These are phyloP conservation scores for Globisporangium cederbergense DNA, from an alignment of 352 stramenopile genomes.

Conservation along the genomic window DNA sequence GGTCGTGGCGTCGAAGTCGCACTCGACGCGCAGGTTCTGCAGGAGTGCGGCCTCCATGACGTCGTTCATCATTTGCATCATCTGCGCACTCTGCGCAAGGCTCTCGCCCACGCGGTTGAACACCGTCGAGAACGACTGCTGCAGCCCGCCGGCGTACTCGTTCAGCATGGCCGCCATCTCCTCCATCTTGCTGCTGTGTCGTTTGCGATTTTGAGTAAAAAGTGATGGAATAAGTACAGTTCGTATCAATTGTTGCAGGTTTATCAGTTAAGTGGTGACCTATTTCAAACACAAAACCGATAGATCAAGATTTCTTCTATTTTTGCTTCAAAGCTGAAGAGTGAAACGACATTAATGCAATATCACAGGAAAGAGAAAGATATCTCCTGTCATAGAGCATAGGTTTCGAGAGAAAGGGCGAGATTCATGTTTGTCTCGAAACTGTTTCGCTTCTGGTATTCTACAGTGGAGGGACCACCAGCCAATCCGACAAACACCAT, in stretches of 20 bases:
- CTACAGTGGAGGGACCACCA: not conserved
- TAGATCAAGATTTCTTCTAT: not conserved
- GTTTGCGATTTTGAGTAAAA: not conserved
- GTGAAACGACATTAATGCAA: not conserved
- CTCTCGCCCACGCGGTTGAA: constrained; percentile 69
- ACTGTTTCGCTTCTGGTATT: not conserved
- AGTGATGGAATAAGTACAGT: not conserved
- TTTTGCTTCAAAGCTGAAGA: not conserved
- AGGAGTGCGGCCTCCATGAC: constrained; percentile 78
- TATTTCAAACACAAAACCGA: not conserved
- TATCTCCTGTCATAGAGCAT: not conserved
- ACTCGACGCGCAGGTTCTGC: constrained; percentile 49
- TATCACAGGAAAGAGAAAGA: not conserved
- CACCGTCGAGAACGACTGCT: constrained; percentile 69
- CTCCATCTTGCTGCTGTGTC: constrained; percentile 34
- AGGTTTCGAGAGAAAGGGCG: not conserved
- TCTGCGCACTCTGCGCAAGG: constrained; percentile 56
- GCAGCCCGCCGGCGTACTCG: constrained; percentile 51
- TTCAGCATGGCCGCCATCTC: constrained; percentile 66
- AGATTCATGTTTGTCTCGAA: not conserved
- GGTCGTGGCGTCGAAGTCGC: constrained; percentile 18
- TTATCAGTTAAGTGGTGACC: too few relatives aligned
- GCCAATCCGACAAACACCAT: not conserved
- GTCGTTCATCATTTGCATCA: constrained; percentile 84
- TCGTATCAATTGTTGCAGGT: too few relatives aligned